Percentiles rank a stretch among this genome's conserved stretches.
Evolutionary conservation across 2,329 filamentous ascomycete species (phyloP).

Genomic region (Trichoderma gracile): DNA sequence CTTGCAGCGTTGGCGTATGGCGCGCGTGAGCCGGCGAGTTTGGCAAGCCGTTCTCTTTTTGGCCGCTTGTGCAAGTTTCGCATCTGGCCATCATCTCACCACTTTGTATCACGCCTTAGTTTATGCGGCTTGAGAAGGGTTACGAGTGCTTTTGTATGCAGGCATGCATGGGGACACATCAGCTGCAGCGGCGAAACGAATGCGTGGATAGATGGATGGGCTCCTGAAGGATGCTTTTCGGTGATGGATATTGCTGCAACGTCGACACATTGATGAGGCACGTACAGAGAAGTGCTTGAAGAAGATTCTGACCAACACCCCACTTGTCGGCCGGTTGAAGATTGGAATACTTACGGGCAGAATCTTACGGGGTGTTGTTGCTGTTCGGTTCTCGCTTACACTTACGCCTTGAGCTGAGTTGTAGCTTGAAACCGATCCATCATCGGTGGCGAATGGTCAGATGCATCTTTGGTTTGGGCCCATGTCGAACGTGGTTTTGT

Average conservation of each 20-base stretch:
- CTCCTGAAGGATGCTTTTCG: neutral
- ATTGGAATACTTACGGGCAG: too few relatives aligned
- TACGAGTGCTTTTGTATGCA: too few relatives aligned
- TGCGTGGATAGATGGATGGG: neutral
- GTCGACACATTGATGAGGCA: neutral
- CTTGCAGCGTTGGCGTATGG: neutral
- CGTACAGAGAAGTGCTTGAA: neutral
- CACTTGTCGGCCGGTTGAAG: neutral
- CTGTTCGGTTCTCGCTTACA: too few relatives aligned
- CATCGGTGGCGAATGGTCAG: neutral
- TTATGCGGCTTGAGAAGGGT: neutral
- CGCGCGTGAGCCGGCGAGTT: constrained; percentile 13
- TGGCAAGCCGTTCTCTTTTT: too few relatives aligned
- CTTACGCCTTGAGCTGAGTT: too few relatives aligned
- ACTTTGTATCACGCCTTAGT: neutral
- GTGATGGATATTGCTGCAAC: too few relatives aligned
- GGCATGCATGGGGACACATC: neutral
- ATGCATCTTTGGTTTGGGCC: neutral
- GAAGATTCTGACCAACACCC: neutral
- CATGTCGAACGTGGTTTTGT: neutral
- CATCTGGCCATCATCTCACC: constrained; percentile 20
- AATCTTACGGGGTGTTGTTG: too few relatives aligned
- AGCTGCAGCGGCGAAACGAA: neutral
- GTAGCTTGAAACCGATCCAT: neutral
- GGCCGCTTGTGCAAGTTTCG: neutral